Evolutionary conservation across 2,329 filamentous ascomycete species (phyloP), one percentile per base, ranked within the genome.

Genomic region (Aspergillus fumigatiaffinis): DNA sequence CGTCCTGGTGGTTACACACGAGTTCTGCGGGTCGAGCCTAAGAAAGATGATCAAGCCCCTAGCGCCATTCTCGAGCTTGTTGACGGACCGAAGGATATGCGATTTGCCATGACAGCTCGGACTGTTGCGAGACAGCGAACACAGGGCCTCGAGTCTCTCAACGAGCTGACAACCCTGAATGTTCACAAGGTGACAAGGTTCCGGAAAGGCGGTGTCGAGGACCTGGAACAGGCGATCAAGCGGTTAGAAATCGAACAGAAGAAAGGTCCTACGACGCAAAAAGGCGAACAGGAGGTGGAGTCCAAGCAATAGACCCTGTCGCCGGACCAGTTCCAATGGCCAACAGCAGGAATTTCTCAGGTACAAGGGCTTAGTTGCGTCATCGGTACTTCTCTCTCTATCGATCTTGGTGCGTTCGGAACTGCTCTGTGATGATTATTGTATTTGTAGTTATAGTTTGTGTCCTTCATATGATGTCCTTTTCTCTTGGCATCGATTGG

Each of bases 1-100:
- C 86, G 94, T 51, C 89, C 90, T 1, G 94, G 94, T 61, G 94
- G 94, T 55, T 99, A 97, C 82, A 99, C 94, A 20, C 90, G 94
- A 47, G 90, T 99, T 10, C 85, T 97, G 50, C 90, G 92, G 65
- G 92, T 95, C 63, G 93, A 97, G 77, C 90, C 94, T 56, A 84
- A 89, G 68, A 91, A 93, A 74, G 83, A 84, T 69, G 93, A 97
- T 75, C 91, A 97, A 78, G 93, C 90, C 8, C 85, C 87, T 62
- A 92, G 89, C 35, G 93, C 94, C 23, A 92, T 99, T 62, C 87
- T 99, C 50, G 92, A 97, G 77, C 84, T 99, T 32, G 92, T 99
- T 60, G 94, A 99, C 76, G 92, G 93, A 38, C 91, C 92, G 35
- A 89, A 88, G 73, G 94, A 99, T 76, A 90, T 96, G 80, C 89